Base-by-base conservation (phyloP, 495 filamentous ascomycete genomes). In the Staphylotrichum tortipilum region DNA sequence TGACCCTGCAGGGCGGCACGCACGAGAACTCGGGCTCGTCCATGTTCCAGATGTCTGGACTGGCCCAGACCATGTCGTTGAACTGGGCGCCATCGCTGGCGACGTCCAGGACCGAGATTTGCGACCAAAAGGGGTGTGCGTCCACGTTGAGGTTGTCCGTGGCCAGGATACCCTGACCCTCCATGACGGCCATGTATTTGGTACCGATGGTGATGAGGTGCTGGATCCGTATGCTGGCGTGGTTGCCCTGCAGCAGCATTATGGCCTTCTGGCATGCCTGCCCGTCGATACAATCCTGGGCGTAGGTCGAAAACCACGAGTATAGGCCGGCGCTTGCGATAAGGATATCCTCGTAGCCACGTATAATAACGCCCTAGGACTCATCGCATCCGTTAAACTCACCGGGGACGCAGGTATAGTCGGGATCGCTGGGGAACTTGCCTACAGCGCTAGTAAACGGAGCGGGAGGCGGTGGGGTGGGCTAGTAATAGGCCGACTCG, bases 401-500 rank as follows among this genome's bases (percentile, higher is more conserved):
- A 12, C 14, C 14, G 26, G 4, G 60, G n/a, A n/a, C 26, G 19
- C 26, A 28, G 4, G 4, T 4, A 28, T 55, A 62, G n/a, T 53
- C 22, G 0, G 60, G 60, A 33, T 64, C 55, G 7, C 47, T 40
- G 2, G 42, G 23, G 24, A 59, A 56, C 4, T 14, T 8, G 22
- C 50, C 56, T 15, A 65, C 45, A 12, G 40, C 50, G 12, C 10
- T 14, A 7, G 29, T 12, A 68, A 83, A 86, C 7, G 85, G 82
- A 7, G 67, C 68, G 12, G 82, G 70, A 2, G 86, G 78, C 52
- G 77, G 73, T 1, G 89, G 88, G 66, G 94, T 91, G 52, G 77
- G 74, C 68, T 91, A 86, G 70, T 81, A 40, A 68, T 95, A 94
- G 12, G 88, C 84, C 2, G 89, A 92, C 66, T 95, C 89, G 8